phyloP scores from a whole-genome alignment of 176 grass and related monocot species.

The Puya raimondii region DNA sequence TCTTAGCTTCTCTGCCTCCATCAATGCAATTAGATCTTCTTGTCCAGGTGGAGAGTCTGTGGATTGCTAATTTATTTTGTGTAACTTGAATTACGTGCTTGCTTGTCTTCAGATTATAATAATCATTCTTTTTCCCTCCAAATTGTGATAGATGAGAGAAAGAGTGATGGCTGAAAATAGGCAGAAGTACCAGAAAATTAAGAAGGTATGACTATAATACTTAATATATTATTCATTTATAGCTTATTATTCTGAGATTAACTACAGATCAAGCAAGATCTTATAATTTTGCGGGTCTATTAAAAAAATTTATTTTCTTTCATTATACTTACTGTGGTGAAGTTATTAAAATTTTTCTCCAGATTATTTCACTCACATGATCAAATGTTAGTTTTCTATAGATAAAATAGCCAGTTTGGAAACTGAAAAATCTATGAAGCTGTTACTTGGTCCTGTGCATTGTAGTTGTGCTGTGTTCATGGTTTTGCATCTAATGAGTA shows the following conservation, averaged over 20 bases:
- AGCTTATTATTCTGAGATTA: neutral
- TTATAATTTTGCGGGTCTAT: neutral
- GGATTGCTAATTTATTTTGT: slow-evolving; percentile 3
- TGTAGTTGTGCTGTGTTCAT: too few species aligned
- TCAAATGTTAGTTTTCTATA: neutral
- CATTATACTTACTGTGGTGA: neutral
- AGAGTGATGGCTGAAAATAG: slow-evolving; percentile 97
- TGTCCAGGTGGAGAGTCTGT: slow-evolving; percentile 59
- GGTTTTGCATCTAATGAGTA: too few species aligned
- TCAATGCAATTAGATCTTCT: slow-evolving; percentile 99
- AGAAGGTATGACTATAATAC: slow-evolving; percentile 46
- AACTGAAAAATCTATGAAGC: neutral
- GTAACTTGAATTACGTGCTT: slow-evolving; percentile 5
- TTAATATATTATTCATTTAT: slow-evolving; percentile 21
- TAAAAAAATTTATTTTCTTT: neutral
- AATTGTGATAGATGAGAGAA: slow-evolving; percentile 71
- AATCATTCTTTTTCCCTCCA: slow-evolving; percentile 20
- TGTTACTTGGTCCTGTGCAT: too few species aligned
- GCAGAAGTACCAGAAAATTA: slow-evolving; percentile 96
- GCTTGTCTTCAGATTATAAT: neutral
- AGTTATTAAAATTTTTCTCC: neutral
- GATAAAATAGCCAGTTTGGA: neutral
- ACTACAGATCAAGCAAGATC: neutral
- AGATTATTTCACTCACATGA: neutral
- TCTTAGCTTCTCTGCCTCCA: slow-evolving; percentile 92